phyloP scores from a whole-genome alignment of 2,329 filamentous ascomycete species.

The Harringtonia lauricola region DNA sequence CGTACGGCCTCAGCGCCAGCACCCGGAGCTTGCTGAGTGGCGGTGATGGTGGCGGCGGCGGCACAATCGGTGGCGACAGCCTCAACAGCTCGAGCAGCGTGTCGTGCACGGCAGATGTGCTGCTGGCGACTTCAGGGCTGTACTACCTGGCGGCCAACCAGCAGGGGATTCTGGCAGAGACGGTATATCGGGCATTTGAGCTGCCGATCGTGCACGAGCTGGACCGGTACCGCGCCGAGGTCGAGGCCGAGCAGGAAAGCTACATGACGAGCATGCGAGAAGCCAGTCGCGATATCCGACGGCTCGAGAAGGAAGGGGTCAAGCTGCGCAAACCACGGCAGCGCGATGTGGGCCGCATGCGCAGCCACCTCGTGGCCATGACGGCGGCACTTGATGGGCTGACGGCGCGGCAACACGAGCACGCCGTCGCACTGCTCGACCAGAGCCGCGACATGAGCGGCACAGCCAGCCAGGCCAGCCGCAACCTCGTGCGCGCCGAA shows the following conservation, averaged over 20 bases:
- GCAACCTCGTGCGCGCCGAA: conserved; percentile 55
- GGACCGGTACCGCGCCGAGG: conserved; percentile 51
- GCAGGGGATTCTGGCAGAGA: conserved; percentile 58
- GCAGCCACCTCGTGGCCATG: conserved; percentile 52
- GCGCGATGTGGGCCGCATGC: conserved; percentile 49
- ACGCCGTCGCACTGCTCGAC: conserved; percentile 46
- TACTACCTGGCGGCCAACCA: conserved; percentile 60
- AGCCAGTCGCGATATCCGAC: conserved; percentile 49
- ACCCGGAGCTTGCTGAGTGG: conserved; percentile 10
- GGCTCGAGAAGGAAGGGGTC: conserved; percentile 53
- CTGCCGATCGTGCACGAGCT: conserved; percentile 59
- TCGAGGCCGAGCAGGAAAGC: conserved; percentile 52
- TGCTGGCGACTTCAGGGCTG: conserved; percentile 51
- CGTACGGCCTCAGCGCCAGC: neutral
- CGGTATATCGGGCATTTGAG: conserved; percentile 57
- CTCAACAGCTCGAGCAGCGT: conserved; percentile 25
- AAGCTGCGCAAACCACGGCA: conserved; percentile 45
- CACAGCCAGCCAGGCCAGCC: conserved; percentile 52
- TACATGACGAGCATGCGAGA: conserved; percentile 44
- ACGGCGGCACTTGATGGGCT: conserved; percentile 52
- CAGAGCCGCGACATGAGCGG: conserved; percentile 55
- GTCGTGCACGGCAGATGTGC: conserved; percentile 49
- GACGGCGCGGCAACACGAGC: conserved; percentile 47
- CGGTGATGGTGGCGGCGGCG: conserved; percentile 13
- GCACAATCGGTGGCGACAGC: conserved; percentile 3